A percentile compares a stretch with the other conserved stretches of the same genome.
Conservation (phyloP, 139 green algal genomes). For the Spirogloea muscicola region DNA sequence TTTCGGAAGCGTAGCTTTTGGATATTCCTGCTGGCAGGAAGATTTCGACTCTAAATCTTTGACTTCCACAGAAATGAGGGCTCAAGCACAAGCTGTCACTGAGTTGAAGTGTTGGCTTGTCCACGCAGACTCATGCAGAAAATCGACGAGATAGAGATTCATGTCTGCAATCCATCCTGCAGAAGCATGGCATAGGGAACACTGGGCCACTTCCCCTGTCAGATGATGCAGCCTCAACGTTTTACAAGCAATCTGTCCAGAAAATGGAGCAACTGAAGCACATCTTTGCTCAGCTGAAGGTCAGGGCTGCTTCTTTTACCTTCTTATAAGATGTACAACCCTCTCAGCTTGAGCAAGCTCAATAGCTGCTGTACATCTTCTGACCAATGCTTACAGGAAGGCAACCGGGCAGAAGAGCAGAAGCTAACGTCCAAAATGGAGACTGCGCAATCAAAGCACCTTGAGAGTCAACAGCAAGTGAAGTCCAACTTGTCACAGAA, state of each 20-base stretch:
- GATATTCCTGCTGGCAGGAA: no score
- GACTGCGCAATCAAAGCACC: not conserved
- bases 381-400: conserved; percentile 6
- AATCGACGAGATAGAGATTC: conserved; percentile 19
- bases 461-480: not conserved
- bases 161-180: conserved; percentile 4
- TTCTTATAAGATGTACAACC: no score
- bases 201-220: conserved; percentile 2
- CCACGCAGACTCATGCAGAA: conserved; percentile 14
- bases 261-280: conserved; percentile 10
- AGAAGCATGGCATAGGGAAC: conserved; percentile 22
- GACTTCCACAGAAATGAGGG: no score
- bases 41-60: no score
- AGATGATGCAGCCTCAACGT: not conserved
- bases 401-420: not conserved
- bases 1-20: no score
- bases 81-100: no score
- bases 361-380: no score
- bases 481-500: no score
- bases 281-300: conserved; percentile 13
- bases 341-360: no score
- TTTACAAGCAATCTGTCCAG: not conserved
- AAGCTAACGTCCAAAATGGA: not conserved
- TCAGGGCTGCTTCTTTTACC: no score
- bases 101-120: no score